A percentile compares a stretch with the other conserved stretches of the same genome.
Evolutionary conservation across 2,329 filamentous ascomycete species (phyloP).

Genomic region (Calonectria henricotiae): DNA sequence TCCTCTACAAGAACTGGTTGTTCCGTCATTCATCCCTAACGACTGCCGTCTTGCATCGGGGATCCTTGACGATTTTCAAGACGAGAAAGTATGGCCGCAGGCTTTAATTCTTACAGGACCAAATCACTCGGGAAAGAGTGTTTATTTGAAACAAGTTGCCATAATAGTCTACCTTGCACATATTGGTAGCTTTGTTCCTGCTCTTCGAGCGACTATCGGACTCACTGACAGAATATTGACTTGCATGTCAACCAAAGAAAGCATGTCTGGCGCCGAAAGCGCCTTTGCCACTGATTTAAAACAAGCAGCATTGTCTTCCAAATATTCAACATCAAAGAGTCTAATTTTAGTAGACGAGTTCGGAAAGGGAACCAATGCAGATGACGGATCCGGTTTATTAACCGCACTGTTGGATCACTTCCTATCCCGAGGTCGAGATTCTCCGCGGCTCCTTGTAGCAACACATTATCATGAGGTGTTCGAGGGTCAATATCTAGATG

Average conservation of each 20-base stretch:
- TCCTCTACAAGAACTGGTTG: slow-evolving; percentile 87
- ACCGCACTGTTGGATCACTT: slow-evolving; percentile 74
- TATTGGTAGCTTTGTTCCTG: slow-evolving; percentile 93
- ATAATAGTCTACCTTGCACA: slow-evolving; percentile 94
- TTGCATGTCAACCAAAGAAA: slow-evolving; percentile 83
- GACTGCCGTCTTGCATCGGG: slow-evolving; percentile 81
- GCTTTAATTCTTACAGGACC: slow-evolving; percentile 91
- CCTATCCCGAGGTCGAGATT: slow-evolving; percentile 61
- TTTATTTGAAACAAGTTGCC: slow-evolving; percentile 94
- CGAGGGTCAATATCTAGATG: slow-evolving; percentile 72
- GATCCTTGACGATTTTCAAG: slow-evolving; percentile 47
- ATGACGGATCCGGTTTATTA: slow-evolving; percentile 74
- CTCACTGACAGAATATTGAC: slow-evolving; percentile 95
- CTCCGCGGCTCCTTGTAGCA: slow-evolving; percentile 73
- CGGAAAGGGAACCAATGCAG: slow-evolving; percentile 74
- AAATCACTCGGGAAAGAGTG: slow-evolving; percentile 96
- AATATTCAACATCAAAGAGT: slow-evolving; percentile 81
- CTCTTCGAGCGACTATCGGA: slow-evolving; percentile 82
- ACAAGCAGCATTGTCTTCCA: slow-evolving; percentile 85
- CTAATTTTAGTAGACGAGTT: slow-evolving; percentile 96
- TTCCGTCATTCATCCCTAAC: slow-evolving; percentile 88
- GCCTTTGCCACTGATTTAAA: slow-evolving; percentile 86
- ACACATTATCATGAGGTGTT: slow-evolving; percentile 83
- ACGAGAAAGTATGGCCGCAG: slow-evolving; percentile 58
- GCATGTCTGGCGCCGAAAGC: slow-evolving; percentile 72